Evolutionary conservation across 495 filamentous ascomycete genomes (phyloP).

Genomic region (Trichoderma parareesei): DNA sequence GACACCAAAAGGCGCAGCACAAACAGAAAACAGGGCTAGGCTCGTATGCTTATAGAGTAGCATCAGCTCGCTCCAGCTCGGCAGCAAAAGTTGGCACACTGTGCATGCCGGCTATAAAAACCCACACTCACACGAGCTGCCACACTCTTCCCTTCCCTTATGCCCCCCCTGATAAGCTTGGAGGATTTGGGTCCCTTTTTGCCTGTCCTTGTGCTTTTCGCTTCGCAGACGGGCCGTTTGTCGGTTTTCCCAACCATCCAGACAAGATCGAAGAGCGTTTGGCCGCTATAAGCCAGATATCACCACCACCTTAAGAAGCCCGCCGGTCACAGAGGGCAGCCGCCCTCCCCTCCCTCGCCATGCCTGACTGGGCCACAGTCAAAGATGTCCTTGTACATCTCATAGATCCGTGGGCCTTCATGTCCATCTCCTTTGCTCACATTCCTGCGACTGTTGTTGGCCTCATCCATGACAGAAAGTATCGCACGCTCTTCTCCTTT

Average conservation of each 20-base stretch:
- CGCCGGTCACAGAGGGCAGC: background rate
- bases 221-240: background rate
- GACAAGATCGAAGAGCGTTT: background rate
- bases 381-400: background rate
- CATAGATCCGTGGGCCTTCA: background rate
- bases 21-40: background rate
- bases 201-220: background rate
- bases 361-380: background rate
- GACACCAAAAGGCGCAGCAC: background rate
- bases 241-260: too few species aligned
- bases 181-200: background rate
- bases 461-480: slow-evolving; percentile 21
- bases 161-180: background rate
- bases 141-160: background rate
- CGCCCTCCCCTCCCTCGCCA: background rate
- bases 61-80: background rate
- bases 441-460: slow-evolving; percentile 21
- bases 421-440: background rate
- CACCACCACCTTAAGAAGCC: background rate
- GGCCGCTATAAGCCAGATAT: background rate
- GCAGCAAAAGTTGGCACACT: background rate
- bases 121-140: background rate
- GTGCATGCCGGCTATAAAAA: background rate
- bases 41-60: background rate
- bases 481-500: slow-evolving; percentile 25